phyloP scores from a whole-genome alignment of 2,329 filamentous ascomycete species.

The Alternaria brassicae region DNA sequence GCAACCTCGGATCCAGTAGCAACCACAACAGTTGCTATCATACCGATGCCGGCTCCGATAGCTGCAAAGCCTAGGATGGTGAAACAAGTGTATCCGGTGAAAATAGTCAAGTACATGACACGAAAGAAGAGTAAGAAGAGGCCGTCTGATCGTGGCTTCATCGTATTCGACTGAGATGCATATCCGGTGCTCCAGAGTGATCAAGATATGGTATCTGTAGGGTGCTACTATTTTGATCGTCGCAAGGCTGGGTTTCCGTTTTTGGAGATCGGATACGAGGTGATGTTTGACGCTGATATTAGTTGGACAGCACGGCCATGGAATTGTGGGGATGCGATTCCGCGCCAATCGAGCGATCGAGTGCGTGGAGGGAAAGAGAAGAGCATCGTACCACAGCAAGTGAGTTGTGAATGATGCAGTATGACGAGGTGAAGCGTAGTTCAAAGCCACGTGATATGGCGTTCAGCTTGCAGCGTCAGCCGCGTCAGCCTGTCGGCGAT shows the following conservation, averaged over 20 bases:
- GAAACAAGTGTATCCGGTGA: constrained; percentile 21
- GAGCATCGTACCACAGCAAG: not conserved
- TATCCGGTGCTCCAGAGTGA: not conserved
- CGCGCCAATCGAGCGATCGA: constrained; percentile 2
- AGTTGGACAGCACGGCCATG: constrained; percentile 9
- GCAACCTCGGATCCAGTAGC: constrained; percentile 20
- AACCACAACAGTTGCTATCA: constrained; percentile 19
- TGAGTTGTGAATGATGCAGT: not conserved
- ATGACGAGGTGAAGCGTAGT: constrained; percentile 2
- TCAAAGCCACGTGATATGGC: constrained; percentile 12
- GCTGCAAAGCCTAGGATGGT: constrained; percentile 21
- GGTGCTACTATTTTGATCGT: constrained; percentile 2
- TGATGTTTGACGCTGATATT: constrained; percentile 8
- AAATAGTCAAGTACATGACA: constrained; percentile 21
- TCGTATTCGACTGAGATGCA: not conserved
- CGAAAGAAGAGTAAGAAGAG: constrained; percentile 26
- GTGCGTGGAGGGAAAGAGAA: not conserved
- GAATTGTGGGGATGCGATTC: constrained; percentile 7
- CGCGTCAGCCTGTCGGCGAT: constrained; percentile 8
- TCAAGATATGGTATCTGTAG: not conserved
- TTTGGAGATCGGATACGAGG: constrained; percentile 7
- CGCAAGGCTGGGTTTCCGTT: not conserved
- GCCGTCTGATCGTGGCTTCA: constrained; percentile 12
- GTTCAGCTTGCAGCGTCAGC: constrained; percentile 9
- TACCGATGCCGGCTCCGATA: constrained; percentile 15